Conservation (phyloP, 257 asterid genomes). For the Solanum etuberosum region DNA sequence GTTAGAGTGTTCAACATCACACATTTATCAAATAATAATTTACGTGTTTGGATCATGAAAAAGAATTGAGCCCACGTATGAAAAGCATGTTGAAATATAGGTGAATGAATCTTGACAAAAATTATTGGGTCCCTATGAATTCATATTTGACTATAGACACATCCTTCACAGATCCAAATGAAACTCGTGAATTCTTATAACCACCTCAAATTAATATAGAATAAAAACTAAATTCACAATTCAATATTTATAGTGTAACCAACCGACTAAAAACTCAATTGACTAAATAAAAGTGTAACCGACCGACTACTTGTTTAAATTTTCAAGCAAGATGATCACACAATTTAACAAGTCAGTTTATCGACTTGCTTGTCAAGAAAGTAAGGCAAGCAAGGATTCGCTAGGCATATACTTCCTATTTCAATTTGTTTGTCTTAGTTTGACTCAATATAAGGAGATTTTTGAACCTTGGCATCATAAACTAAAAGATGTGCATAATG, state of each 20-base stretch:
- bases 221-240: neutral
- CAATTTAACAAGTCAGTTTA: neutral
- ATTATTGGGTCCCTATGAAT: neutral
- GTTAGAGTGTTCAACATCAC: too few relatives aligned
- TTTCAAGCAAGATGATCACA: neutral
- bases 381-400: neutral
- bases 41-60: too few relatives aligned
- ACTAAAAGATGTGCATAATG: neutral
- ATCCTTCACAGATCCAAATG: too few relatives aligned
- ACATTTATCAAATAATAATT: too few relatives aligned
- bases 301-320: rapidly evolving
- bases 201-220: neutral
- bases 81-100: neutral
- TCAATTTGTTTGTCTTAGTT: neutral
- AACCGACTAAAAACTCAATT: neutral
- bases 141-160: too few relatives aligned
- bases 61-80: neutral
- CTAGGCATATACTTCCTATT: neutral
- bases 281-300: neutral
- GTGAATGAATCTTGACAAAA: too few relatives aligned
- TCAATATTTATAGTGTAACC: neutral
- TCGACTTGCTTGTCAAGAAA: too few relatives aligned
- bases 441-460: neutral
- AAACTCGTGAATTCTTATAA: too few relatives aligned
- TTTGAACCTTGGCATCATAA: neutral